Evolutionary conservation across 2,329 filamentous ascomycete species (phyloP).

Genomic region (Alternaria brassicae): DNA sequence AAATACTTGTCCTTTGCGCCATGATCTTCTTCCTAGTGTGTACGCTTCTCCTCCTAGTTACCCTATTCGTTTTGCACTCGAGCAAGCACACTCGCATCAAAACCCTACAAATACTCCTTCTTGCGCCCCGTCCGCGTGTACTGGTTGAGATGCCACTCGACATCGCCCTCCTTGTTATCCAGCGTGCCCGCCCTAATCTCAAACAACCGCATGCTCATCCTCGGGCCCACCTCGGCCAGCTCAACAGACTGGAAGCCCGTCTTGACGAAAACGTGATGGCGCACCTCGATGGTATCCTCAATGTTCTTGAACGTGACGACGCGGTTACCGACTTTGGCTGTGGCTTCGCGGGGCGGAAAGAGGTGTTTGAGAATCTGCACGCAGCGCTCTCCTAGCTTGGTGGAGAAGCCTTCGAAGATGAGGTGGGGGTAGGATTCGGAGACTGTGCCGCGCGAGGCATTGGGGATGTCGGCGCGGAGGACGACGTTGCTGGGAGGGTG

Average conservation of each 20-base stretch:
- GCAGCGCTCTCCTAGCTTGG: constrained; percentile 78
- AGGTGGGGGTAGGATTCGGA: constrained; percentile 69
- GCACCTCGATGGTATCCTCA: constrained; percentile 85
- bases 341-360: constrained; percentile 86
- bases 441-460: constrained; percentile 77
- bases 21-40: neutral
- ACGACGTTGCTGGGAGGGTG: constrained; percentile 73
- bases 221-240: constrained; percentile 63
- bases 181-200: constrained; percentile 90
- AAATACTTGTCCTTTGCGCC: neutral
- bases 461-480: constrained; percentile 89
- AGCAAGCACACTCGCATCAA: neutral
- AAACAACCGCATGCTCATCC: constrained; percentile 97
- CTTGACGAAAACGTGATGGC: constrained; percentile 92
- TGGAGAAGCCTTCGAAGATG: constrained; percentile 93
- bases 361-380: constrained; percentile 92
- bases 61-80: neutral
- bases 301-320: constrained; percentile 82
- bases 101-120: constrained; percentile 82
- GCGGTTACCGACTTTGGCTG: constrained; percentile 80
- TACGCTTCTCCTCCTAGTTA: neutral
- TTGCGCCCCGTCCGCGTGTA: constrained; percentile 93
- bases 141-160: constrained; percentile 95
- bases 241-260: constrained; percentile 85
- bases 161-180: constrained; percentile 93